Evolutionary conservation across 2,329 filamentous ascomycete genomes (phyloP), one percentile per base, ranked within the genome.

Genomic region (Colletotrichum cereale): DNA sequence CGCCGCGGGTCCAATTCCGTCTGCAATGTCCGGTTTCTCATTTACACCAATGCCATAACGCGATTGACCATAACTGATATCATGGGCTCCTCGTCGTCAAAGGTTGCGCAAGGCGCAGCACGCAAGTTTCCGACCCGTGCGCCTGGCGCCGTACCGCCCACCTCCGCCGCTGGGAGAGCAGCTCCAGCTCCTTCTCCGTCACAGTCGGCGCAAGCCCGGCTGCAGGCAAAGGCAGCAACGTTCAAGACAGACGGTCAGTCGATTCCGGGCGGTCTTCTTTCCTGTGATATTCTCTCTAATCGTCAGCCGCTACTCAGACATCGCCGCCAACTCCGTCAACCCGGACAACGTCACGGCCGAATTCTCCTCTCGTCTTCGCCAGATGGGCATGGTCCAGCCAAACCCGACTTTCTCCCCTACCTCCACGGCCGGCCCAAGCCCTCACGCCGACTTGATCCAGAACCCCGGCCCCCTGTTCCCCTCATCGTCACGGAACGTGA

Each of bases 311-410:
- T 3, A 72, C 70, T 40, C 63, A 86, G 84, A 81, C 12, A 81
- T 84, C 71, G 80, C 76, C 64, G 76, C 80, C 48, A 83, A 86
- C 69, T 79, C 79, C 44, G 74, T 75, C 72, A 82, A 85, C 68
- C 82, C 85, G n/a, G 82, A 86, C 74, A 75, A 78, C 44, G 73
- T 80, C 24, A 79, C 82, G 55, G 77, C 81, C n/a, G 84, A 80
- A 73, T 89, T 88, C 78, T 84, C 87, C 11, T 79, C 80, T 60
- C 86, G 88, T 21, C 83, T 90, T 6, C 83, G 83, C 34, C 79
- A 86, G 73, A 88, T 90, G 84, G 88, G 87, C 76, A 80, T 88
- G 38, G 87, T 83, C 11, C 83, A 86, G 57, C 87, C 88, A 5
- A 87, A 86, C 73, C 87, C 87, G 38, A 88, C 85, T 5, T 85